phyloP scores from a whole-genome alignment of 495 filamentous ascomycete genomes.

The Penicillium subrubescens region DNA sequence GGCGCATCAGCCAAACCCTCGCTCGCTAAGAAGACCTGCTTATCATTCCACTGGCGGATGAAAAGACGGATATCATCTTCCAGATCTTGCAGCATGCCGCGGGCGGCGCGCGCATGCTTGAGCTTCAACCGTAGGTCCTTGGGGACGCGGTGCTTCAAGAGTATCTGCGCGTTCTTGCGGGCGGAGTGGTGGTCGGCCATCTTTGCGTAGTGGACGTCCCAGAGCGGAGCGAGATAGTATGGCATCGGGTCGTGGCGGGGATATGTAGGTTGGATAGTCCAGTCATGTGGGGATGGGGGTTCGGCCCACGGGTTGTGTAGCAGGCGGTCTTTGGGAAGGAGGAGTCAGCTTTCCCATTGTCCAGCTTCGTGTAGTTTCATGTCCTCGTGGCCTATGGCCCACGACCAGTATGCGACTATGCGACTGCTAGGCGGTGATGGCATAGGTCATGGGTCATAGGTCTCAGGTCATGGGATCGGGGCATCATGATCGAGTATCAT shows the following conservation, averaged over 20 bases:
- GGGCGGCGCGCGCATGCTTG: conserved; percentile 70
- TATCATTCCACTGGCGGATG: conserved; percentile 59
- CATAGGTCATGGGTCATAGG: background rate
- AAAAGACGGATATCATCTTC: conserved; percentile 66
- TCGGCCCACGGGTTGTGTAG: conserved; percentile 83
- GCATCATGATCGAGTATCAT: background rate
- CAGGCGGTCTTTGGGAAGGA: conserved; percentile 66
- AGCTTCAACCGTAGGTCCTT: conserved; percentile 60
- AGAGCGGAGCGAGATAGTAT: conserved; percentile 85
- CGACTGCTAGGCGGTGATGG: background rate
- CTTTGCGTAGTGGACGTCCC: conserved; percentile 69
- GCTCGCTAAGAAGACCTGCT: conserved; percentile 38
- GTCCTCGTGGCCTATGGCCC: background rate
- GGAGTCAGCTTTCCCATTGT: conserved; percentile 5
- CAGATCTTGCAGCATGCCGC: conserved; percentile 64
- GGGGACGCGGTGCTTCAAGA: conserved; percentile 49
- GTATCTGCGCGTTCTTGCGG: conserved; percentile 41
- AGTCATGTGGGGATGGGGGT: conserved; percentile 80
- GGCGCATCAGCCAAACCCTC: conserved; percentile 53
- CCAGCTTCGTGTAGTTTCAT: background rate
- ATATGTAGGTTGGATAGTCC: conserved; percentile 76
- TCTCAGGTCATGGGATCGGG: background rate
- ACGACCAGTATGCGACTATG: background rate
- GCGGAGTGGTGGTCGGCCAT: conserved; percentile 38
- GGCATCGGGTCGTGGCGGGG: conserved; percentile 71